Conservation (phyloP, 106 monocot species). For the Ottelia alismoides region DNA sequence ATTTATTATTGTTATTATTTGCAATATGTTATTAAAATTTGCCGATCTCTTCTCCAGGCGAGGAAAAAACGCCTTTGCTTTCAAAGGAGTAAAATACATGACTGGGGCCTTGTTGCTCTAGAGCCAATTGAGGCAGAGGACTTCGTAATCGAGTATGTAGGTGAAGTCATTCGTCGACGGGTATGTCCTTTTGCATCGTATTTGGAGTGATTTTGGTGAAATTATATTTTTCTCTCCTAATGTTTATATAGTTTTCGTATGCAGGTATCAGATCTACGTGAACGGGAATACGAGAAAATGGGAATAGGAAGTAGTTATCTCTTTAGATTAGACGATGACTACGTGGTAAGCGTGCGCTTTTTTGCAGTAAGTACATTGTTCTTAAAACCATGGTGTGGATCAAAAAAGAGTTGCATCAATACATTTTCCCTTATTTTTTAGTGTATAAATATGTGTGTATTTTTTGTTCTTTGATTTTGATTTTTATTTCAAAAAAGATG, state of each 20-base stretch:
- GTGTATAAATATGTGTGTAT: too few relatives aligned
- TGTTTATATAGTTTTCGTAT: too few relatives aligned
- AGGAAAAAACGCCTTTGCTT: constrained; percentile 88
- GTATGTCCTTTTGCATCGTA: constrained; percentile 27
- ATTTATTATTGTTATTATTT: not conserved
- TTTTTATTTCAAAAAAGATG: too few relatives aligned
- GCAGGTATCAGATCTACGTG: constrained; percentile 93
- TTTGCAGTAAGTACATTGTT: too few relatives aligned
- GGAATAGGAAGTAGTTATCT: constrained; percentile 99
- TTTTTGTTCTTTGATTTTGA: too few relatives aligned
- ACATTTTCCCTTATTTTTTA: too few relatives aligned
- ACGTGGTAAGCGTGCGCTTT: constrained; percentile 92
- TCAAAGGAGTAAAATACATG: constrained; percentile 98
- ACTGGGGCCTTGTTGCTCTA: constrained; percentile 97
- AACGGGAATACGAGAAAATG: constrained; percentile 82
- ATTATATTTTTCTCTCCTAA: too few relatives aligned
- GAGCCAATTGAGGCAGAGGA: constrained; percentile 98
- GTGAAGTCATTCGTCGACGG: constrained; percentile 74
- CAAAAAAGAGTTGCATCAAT: too few relatives aligned
- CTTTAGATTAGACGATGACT: constrained; percentile 95
- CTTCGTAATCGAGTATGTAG: constrained; percentile 99
- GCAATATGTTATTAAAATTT: not conserved
- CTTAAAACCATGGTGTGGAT: too few relatives aligned
- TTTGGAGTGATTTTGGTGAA: too few relatives aligned
- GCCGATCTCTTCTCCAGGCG: constrained; percentile 30